Percentiles rank a stretch among this genome's conserved stretches.
Conservation (phyloP, 805 yeast species). For the Yueomyces sinensis region DNA sequence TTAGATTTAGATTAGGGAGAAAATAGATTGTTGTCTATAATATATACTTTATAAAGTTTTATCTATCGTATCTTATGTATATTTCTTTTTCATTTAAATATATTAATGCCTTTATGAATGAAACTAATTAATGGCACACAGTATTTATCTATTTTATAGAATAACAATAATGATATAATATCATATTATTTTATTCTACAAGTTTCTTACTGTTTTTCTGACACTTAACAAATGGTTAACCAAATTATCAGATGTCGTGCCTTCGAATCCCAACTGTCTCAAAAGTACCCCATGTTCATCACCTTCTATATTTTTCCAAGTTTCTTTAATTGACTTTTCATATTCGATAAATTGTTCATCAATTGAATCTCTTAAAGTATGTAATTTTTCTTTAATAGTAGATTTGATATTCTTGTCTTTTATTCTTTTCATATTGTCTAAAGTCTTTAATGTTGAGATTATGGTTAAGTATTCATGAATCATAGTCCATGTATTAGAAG, state of each 20-base stretch:
- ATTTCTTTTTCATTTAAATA: too few relatives aligned
- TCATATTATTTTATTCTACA: too few relatives aligned
- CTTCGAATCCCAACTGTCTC: not conserved
- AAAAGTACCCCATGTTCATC: too few relatives aligned
- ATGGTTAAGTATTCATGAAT: slow-evolving; percentile 12
- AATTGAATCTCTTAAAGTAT: slow-evolving; percentile 11
- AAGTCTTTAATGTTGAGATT: slow-evolving; percentile 17
- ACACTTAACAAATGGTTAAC: not conserved
- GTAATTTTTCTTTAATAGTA: slow-evolving; percentile 9
- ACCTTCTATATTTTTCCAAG: not conserved
- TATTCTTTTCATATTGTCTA: slow-evolving; percentile 16
- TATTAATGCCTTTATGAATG: too few relatives aligned
- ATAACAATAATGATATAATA: too few relatives aligned
- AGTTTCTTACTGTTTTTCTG: not conserved
- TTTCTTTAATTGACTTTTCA: not conserved
- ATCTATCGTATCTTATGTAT: too few relatives aligned
- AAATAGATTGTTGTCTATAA: not conserved
- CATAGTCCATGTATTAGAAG: slow-evolving; percentile 11
- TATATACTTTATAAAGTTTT: too few relatives aligned
- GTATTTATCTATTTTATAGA: too few relatives aligned
- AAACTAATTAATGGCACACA: too few relatives aligned
- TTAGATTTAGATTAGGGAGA: slow-evolving; percentile 1
- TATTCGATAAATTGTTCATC: slow-evolving; percentile 6
- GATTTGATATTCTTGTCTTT: slow-evolving; percentile 9
- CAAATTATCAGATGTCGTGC: not conserved